Evolutionary conservation across 2,329 filamentous ascomycete species (phyloP).

Genomic region (Amauroascus niger): DNA sequence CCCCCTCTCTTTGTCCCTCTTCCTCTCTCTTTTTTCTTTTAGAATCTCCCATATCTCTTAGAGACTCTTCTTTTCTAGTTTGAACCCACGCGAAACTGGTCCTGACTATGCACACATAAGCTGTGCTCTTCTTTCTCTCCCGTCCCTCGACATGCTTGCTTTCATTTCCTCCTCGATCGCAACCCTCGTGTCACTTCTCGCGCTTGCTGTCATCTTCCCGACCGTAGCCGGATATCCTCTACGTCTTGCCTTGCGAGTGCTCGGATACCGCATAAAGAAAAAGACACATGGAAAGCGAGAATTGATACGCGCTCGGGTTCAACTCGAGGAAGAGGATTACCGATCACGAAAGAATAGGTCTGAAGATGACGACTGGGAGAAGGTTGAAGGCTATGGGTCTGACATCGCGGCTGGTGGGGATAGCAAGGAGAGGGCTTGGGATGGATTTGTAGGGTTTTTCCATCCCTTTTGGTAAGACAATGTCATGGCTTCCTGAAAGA

Average conservation of each 20-base stretch:
- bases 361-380: slow-evolving; percentile 61
- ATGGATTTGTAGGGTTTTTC: slow-evolving; percentile 87
- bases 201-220: slow-evolving; percentile 29
- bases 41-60: too few relatives aligned
- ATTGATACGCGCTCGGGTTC: slow-evolving; percentile 43
- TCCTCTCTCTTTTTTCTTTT: neutral
- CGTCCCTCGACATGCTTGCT: slow-evolving; percentile 12
- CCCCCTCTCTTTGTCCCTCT: neutral
- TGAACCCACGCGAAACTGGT: neutral
- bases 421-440: slow-evolving; percentile 52
- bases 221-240: slow-evolving; percentile 27
- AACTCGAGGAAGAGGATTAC: slow-evolving; percentile 35
- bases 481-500: neutral
- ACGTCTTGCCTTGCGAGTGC: slow-evolving; percentile 30
- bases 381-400: slow-evolving; percentile 48
- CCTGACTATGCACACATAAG: neutral
- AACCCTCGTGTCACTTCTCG: slow-evolving; percentile 27
- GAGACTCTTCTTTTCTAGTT: neutral
- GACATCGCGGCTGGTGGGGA: slow-evolving; percentile 39
- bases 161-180: slow-evolving; percentile 27
- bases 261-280: slow-evolving; percentile 54
- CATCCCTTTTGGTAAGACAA: slow-evolving; percentile 79
- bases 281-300: slow-evolving; percentile 54
- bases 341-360: slow-evolving; percentile 14
- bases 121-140: neutral